Base-by-base conservation (phyloP, 148 eudicot genomes). In the Vaccinium macrocarpon region DNA sequence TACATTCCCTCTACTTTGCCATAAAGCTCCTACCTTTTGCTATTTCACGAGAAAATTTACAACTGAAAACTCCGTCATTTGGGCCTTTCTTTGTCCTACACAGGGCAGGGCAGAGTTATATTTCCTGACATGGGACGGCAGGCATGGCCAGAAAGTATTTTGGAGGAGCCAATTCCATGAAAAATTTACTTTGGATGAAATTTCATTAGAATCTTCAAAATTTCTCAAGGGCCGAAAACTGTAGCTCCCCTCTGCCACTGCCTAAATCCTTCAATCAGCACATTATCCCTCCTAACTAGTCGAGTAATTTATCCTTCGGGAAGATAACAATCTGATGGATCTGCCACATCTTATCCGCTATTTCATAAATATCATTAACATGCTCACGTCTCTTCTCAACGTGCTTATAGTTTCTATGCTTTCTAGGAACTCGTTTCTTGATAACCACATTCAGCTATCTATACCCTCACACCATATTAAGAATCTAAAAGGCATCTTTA, bases 211-310 rank as follows among this genome's bases (percentile, higher is more conserved):
- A 66, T 66, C 35, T 27, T 23, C 25, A 64, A 11, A 23, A 66
- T 7, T 25, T 14, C 72, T 66, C 15, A 25, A 6, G 18, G 32
- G 38, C 72, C 72, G 1, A 66, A 11, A 66, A 32, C 27, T 27
- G 35, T 4, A 25, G 72, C 35, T 66, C 8, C 72, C 35, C 35
- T 66, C 16, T 11, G 72, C 72, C 72, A 13, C 72, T 66, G 72
- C 72, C 72, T 25, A 46, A 51, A 74, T 42, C 78, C n/a, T 74
- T 74, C 52, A 74, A 18, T 74, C 78, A 76, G 32, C 79, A 50
- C 57, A 76, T 50, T 49, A 50, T 76, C 78, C 11, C 25, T 73
- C 78, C 78, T 42, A 42, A 74, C 25, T 74, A 38, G 23, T 73
- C 49, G 9, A 42, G 77, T 76, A 23, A n/a, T 76, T 76, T 49